Percentiles rank a stretch among this genome's conserved stretches.
These are phyloP conservation scores for Turritis glabra DNA, from an alignment of 345 rosid species.

Conservation along the genomic window DNA sequence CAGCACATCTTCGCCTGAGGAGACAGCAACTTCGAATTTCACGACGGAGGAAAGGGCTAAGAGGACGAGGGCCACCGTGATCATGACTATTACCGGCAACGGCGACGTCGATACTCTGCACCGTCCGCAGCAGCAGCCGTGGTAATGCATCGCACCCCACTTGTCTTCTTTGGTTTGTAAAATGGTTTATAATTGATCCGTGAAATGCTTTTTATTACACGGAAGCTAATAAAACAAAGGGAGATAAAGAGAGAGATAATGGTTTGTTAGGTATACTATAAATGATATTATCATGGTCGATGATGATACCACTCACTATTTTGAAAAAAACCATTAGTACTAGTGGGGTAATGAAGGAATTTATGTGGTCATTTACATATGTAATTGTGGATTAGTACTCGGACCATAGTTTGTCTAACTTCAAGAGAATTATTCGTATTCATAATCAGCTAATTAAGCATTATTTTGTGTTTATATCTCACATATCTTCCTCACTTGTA, in stretches of 20 bases:
- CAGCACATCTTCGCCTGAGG: conserved; percentile 36
- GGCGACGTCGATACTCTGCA: conserved; percentile 40
- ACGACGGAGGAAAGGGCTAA: conserved; percentile 46
- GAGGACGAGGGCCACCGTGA: conserved; percentile 45
- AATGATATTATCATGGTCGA: conserved; percentile 23
- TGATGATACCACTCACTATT: background rate
- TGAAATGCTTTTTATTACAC: conserved; percentile 11
- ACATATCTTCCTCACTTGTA: background rate
- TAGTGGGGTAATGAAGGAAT: background rate
- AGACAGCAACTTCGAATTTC: conserved; percentile 37
- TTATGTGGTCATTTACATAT: conserved; percentile 13
- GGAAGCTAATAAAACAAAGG: conserved; percentile 11
- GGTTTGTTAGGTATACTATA: conserved; percentile 35
- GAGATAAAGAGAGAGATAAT: conserved; percentile 11
- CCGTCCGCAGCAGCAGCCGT: conserved; percentile 49
- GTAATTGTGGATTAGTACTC: conserved; percentile 1
- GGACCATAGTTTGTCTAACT: background rate
- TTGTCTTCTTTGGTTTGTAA: background rate
- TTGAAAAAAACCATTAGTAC: conserved; percentile 10
- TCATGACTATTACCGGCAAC: conserved; percentile 47
- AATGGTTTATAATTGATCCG: conserved; percentile 1
- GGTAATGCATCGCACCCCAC: conserved; percentile 35
- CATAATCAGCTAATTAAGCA: background rate
- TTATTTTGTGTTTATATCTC: too few species aligned
- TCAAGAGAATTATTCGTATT: background rate